Evolutionary conservation across 177 flowering plant species (phyloP), one percentile per base, ranked within the genome.

Genomic region (Vitis hybrid): DNA sequence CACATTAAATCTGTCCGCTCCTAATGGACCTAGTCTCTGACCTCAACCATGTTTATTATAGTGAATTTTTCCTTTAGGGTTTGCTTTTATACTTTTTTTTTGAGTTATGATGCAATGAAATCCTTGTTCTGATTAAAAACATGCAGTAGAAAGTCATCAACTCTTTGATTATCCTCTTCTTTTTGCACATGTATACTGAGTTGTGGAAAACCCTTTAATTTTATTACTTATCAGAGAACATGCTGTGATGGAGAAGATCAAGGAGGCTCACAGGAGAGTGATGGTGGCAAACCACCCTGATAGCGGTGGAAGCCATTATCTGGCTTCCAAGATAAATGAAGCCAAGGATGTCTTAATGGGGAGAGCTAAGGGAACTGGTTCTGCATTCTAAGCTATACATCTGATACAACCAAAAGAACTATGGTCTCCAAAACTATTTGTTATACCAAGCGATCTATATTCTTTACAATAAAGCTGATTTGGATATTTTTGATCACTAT

Each of bases 271-370:
- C 35, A 71, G 79, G 73, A 74, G 76, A 57, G 83, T 80, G 54
- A 77, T 80, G 80, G 72, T 80, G 27, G 79, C 77, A 9, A 79
- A 79, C 63, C 82, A 76, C 57, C 79, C 79, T 3, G 79, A 79
- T 30, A 66, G 72, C 15, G 82, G 78, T 4, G 77, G 82, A 1
- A 76, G 77, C 66, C 77, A 73, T 68, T 75, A 66, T 67, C 76
- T 79, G n/a, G 79, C 82, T 24, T 72, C 76, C 12, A 79, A 79
- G 69, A 67, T 75, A 19, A 79, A 79, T 24, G 79, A 79, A 52
- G 74, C 82, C n/a, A 79, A 79, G 62, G 80, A 75, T 24, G 15
- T 78, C 6, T 19, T 77, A 71, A 19, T 65, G 30, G 72, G 78
- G 18, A 72, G 10, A 49, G 2, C 50, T 10, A 72, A 57, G 55